These are phyloP conservation scores for Ceratocystis huliohia DNA, from an alignment of 2,329 filamentous ascomycete genomes.

Conservation along the genomic window DNA sequence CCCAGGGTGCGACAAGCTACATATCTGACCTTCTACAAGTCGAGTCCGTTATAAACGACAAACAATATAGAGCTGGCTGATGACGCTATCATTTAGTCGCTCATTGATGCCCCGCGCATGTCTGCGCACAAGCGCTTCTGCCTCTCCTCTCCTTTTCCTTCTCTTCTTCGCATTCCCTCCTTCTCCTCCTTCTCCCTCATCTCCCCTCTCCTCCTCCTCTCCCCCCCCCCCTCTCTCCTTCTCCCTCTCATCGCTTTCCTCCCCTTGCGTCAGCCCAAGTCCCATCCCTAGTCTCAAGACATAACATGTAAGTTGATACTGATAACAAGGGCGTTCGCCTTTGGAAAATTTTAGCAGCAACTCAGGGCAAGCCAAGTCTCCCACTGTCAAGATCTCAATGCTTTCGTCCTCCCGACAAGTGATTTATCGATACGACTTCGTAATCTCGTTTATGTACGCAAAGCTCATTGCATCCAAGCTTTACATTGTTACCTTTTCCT, in stretches of 20 bases:
- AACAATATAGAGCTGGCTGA: too few species aligned
- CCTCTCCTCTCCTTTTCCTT: too few species aligned
- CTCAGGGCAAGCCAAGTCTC: not conserved
- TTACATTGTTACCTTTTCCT: not conserved
- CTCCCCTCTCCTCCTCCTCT: not conserved
- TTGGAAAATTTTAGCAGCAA: too few species aligned
- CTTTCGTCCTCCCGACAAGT: not conserved
- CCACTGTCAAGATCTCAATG: not conserved
- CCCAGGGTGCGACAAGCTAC: not conserved
- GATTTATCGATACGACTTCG: not conserved
- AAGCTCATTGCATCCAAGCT: not conserved
- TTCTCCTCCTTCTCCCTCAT: not conserved
- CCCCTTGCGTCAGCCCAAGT: not conserved
- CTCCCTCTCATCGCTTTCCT: not conserved
- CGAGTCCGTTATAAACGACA: too few species aligned
- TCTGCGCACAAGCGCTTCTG: too few species aligned
- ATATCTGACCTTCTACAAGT: not conserved
- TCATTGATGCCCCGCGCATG: too few species aligned
- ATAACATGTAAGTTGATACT: not conserved
- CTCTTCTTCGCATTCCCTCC: too few species aligned
- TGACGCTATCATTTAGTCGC: too few species aligned
- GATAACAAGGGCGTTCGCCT: too few species aligned
- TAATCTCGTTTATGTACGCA: conserved; percentile 5
- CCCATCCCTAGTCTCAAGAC: not conserved
- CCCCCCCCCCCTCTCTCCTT: too few species aligned